Conservation (phyloP, 768 basidiomycete species). For the Amanita pallidorosea region DNA sequence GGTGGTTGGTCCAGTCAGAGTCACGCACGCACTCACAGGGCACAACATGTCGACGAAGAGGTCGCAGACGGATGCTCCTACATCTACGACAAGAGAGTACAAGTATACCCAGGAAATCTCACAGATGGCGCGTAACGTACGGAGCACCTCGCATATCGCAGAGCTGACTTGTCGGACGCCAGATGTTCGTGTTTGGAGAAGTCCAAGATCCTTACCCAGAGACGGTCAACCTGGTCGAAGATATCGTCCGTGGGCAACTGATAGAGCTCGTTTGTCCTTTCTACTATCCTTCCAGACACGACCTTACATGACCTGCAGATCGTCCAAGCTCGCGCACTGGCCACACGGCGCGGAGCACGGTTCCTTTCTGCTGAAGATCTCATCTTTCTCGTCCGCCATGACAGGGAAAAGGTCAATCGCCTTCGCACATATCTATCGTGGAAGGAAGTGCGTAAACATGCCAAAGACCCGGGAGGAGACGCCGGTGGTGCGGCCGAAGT, state of each 20-base stretch:
- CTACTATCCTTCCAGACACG: background rate
- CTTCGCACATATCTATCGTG: conserved; percentile 89
- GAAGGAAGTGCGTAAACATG: conserved; percentile 95
- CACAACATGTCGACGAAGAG: conserved; percentile 5
- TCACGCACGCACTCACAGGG: background rate
- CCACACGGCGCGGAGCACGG: conserved; percentile 73
- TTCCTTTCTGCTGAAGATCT: conserved; percentile 90
- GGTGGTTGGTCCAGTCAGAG: background rate
- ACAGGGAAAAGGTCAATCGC: conserved; percentile 88
- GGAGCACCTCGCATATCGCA: too few species aligned
- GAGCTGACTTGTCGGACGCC: background rate
- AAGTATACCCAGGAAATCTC: conserved; percentile 89
- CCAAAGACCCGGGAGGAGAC: conserved; percentile 82
- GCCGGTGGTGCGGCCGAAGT: conserved; percentile 75
- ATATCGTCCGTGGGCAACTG: conserved; percentile 83
- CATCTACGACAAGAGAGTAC: conserved; percentile 43
- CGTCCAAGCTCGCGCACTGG: conserved; percentile 78
- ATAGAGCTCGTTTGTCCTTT: conserved; percentile 65
- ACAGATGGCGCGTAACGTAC: conserved; percentile 59
- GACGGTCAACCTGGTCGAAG: conserved; percentile 90
- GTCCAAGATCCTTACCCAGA: conserved; percentile 83
- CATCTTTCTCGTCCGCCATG: conserved; percentile 92
- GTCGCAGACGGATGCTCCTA: conserved; percentile 9
- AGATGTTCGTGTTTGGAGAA: conserved; percentile 98
- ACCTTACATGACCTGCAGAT: conserved; percentile 36